These are phyloP conservation scores for Collybia mongolica DNA, from an alignment of 768 basidiomycete species.

Conservation along the genomic window DNA sequence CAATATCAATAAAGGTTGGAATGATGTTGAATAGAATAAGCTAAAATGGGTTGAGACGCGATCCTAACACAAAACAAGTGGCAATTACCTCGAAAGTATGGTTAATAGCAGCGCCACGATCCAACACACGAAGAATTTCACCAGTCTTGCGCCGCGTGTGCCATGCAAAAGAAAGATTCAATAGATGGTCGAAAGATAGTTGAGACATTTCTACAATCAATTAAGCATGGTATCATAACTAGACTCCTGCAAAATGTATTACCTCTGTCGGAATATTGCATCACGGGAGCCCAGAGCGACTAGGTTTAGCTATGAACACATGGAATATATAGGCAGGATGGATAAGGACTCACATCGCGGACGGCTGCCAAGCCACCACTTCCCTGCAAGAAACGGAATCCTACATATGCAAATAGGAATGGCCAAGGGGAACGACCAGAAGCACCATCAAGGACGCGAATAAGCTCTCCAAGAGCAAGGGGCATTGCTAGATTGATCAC, in stretches of 20 bases:
- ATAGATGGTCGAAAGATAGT: constrained; percentile 81
- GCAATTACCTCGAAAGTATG: constrained; percentile 61
- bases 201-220: constrained; percentile 70
- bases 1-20: constrained; percentile 81
- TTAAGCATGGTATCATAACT: background rate
- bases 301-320: constrained; percentile 18
- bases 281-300: constrained; percentile 83
- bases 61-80: constrained; percentile 5
- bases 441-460: constrained; percentile 52
- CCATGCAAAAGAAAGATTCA: constrained; percentile 84
- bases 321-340: background rate
- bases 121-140: constrained; percentile 78
- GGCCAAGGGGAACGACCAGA: constrained; percentile 59
- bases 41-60: constrained; percentile 30
- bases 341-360: constrained; percentile 43
- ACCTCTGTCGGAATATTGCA: constrained; percentile 84
- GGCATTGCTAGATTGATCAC: constrained; percentile 76
- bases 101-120: constrained; percentile 86
- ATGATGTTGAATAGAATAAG: constrained; percentile 80
- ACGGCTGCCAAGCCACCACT: constrained; percentile 74
- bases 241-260: constrained; percentile 10
- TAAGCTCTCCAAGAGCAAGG: constrained; percentile 63
- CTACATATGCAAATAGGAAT: constrained; percentile 66
- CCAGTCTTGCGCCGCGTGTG: constrained; percentile 84
- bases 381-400: constrained; percentile 71